phyloP scores from a whole-genome alignment of 2,329 filamentous ascomycete species.

The Paracoccidioides lutzii region DNA sequence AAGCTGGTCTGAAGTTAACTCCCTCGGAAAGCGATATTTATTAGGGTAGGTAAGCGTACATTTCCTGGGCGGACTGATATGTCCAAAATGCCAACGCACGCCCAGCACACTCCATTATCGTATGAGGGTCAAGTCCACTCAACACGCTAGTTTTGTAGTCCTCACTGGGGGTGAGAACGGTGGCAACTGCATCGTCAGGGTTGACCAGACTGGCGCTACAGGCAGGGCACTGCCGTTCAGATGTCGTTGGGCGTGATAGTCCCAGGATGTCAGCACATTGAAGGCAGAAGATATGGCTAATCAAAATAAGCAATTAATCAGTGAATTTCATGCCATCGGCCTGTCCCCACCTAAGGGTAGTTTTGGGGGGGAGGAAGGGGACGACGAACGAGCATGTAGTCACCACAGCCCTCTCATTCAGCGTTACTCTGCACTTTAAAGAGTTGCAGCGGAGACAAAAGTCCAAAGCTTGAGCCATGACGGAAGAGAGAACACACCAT shows the following conservation, averaged over 20 bases:
- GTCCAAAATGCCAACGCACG: constrained; percentile 72
- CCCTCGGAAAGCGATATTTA: not conserved
- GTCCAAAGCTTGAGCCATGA: constrained; percentile 47
- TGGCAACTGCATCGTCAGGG: constrained; percentile 61
- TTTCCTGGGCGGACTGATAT: constrained; percentile 71
- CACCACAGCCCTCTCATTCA: constrained; percentile 62
- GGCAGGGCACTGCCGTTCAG: constrained; percentile 56
- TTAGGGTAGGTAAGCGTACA: constrained; percentile 40
- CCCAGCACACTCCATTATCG: constrained; percentile 77
- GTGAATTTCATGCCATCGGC: constrained; percentile 6
- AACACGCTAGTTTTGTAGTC: constrained; percentile 83
- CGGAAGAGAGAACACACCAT: not conserved
- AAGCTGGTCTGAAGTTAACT: constrained; percentile 35
- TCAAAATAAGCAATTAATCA: not conserved
- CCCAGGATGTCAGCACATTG: constrained; percentile 56
- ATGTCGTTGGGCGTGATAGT: constrained; percentile 43
- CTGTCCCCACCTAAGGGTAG: not conserved
- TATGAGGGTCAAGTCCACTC: constrained; percentile 65
- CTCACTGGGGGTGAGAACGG: constrained; percentile 63
- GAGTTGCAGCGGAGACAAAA: constrained; percentile 65
- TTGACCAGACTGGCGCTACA: constrained; percentile 57
- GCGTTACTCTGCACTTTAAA: constrained; percentile 57
- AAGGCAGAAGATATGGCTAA: constrained; percentile 73
- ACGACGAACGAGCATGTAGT: constrained; percentile 70
- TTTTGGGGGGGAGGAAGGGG: constrained; percentile 1